A percentile compares a stretch with the other conserved stretches of the same genome.
phyloP scores from a whole-genome alignment of 164 flowering plant genomes.

The Berberis thunbergii region DNA sequence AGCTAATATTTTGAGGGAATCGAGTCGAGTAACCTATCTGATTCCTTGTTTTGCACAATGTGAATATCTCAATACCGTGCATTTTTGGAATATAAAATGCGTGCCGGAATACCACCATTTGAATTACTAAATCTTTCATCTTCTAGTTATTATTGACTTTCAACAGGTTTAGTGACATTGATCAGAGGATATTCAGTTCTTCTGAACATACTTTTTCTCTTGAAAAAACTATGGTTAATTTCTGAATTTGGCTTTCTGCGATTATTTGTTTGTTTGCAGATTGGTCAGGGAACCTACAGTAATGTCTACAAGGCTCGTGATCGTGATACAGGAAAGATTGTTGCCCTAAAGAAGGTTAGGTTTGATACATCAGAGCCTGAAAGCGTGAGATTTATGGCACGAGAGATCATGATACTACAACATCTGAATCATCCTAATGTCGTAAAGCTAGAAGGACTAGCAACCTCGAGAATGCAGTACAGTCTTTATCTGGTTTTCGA shows the following conservation, averaged over 20 bases:
- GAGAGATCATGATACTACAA: slow-evolving; percentile 54
- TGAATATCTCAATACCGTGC: too few relatives aligned
- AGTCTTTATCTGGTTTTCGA: slow-evolving; percentile 69
- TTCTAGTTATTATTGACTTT: too few relatives aligned
- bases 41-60: neutral
- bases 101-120: too few relatives aligned
- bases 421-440: slow-evolving; percentile 64
- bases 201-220: neutral
- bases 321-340: slow-evolving; percentile 45
- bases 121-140: too few relatives aligned
- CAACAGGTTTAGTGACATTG: too few relatives aligned
- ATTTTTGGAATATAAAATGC: too few relatives aligned
- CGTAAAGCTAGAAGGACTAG: slow-evolving; percentile 61
- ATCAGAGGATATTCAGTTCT: neutral
- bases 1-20: too few relatives aligned
- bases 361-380: slow-evolving; percentile 62
- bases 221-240: neutral
- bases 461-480: slow-evolving; percentile 67
- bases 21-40: too few relatives aligned
- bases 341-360: slow-evolving; percentile 69
- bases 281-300: slow-evolving; percentile 75
- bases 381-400: slow-evolving; percentile 66
- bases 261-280: slow-evolving; percentile 25
- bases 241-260: neutral
- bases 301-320: slow-evolving; percentile 69